Evolutionary conservation across 2,329 filamentous ascomycete genomes (phyloP), one percentile per base, ranked within the genome.

Genomic region (Fusarium sulawesiense): DNA sequence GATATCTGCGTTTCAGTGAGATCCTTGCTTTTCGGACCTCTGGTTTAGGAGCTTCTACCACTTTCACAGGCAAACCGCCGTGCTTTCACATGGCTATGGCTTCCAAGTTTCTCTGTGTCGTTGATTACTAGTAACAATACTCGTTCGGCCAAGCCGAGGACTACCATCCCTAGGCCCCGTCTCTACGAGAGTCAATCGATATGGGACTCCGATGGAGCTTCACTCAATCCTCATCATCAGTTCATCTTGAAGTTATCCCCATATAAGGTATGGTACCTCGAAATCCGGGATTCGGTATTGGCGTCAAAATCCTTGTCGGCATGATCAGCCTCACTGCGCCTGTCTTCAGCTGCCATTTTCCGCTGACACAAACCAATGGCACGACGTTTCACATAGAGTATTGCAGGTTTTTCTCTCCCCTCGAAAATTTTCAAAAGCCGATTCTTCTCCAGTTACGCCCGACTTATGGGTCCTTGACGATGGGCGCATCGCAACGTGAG

Each of bases 361-460:
- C 48, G 23, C 23, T 34, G 45, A 29, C 37, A 44, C 32, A 45
- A 45, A 20, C 68, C 60, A 61, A 58, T 56, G 23, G 21, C 41
- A 29, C 45, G 32, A 12, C 20, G 42, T 49, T 56, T 46, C 58
- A 45, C 34, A 11, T 23, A 29, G 34, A 16, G 8, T 18, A 20
- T 21, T 25, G 23, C 32, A 23, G 37, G 49, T 32, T 18, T 37
- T 18, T 16, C 10, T 56, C 25, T 45, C 46, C 67, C 64, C 56
- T 68, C 60, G 55, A 34, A 49, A 46, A 7, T 6, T 29, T 68
- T 25, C 27, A 62, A 51, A 67, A 50, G 50, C 67, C 68, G 71
- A 70, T 41, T 64, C 63, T 64, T 68, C 64, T 70, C 73, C 71
- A 73, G 62, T 47, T 40, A 61, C 46, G 55, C 55, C 65, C 71